Evolutionary conservation across 768 basidiomycete species (phyloP).

Genomic region (Scleroderma bovista): DNA sequence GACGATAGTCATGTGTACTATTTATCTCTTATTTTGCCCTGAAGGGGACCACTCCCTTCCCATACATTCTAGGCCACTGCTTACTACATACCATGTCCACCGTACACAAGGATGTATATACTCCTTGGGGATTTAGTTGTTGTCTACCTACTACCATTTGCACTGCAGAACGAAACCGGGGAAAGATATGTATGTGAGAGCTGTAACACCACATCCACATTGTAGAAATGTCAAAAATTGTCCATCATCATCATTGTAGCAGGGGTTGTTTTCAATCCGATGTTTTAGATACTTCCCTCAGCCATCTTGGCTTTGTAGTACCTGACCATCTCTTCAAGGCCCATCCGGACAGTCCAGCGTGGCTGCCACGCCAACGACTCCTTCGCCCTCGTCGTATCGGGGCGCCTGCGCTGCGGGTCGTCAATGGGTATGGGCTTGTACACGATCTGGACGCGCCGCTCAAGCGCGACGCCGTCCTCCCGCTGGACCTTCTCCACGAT

Average conservation of each 20-base stretch:
- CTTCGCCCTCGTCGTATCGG: conserved; percentile 90
- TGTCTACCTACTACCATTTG: background rate
- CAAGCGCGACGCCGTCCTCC: conserved; percentile 59
- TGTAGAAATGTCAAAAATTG: background rate
- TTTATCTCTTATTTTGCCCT: background rate
- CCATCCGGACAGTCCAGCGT: conserved; percentile 88
- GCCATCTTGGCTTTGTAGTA: conserved; percentile 90
- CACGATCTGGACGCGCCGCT: conserved; percentile 57
- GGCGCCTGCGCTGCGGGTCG: conserved; percentile 91
- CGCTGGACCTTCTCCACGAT: conserved; percentile 90
- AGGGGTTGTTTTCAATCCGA: too few species aligned
- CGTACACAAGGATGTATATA: background rate
- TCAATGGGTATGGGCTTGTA: conserved; percentile 83
- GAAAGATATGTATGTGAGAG: background rate
- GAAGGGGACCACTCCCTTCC: background rate
- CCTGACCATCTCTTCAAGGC: conserved; percentile 90
- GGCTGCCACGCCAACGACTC: conserved; percentile 85
- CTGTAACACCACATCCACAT: too few species aligned
- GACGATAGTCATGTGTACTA: background rate
- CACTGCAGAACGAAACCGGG: background rate
- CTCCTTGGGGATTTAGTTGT: background rate
- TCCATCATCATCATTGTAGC: too few species aligned
- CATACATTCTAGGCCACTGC: background rate
- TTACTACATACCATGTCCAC: background rate
- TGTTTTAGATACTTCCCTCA: conserved; percentile 67